phyloP scores from a whole-genome alignment of 169 alveolate genomes.

The Plasmodium coatneyi region DNA sequence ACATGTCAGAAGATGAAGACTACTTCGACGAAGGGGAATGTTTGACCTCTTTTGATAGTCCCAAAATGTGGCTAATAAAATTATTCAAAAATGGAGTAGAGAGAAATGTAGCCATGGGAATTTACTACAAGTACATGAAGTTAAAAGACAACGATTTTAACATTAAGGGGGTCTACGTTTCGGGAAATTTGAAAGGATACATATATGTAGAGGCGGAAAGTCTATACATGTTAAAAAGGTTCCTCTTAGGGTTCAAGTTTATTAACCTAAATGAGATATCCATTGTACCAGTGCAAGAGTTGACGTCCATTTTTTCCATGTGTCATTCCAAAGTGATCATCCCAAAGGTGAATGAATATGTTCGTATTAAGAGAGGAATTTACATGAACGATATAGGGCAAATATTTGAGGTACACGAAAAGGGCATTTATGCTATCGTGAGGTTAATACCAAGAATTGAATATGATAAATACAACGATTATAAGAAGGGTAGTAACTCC shows the following conservation, averaged over 20 bases:
- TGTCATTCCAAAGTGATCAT: conserved; percentile 81
- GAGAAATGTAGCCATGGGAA: conserved; percentile 84
- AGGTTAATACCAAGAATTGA: conserved; percentile 86
- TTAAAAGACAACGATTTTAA: conserved; percentile 83
- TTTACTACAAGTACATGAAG: conserved; percentile 84
- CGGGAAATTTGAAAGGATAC: conserved; percentile 86
- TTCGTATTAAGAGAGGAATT: conserved; percentile 85
- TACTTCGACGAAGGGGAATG: conserved; percentile 43
- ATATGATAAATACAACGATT: conserved; percentile 37
- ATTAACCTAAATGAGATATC: conserved; percentile 82
- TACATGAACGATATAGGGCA: conserved; percentile 89
- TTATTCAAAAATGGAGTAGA: conserved; percentile 81
- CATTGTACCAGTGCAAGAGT: conserved; percentile 88
- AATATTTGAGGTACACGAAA: conserved; percentile 87
- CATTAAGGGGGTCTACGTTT: conserved; percentile 86
- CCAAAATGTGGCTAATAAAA: conserved; percentile 88
- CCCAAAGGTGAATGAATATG: conserved; percentile 88
- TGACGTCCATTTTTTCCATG: conserved; percentile 86
- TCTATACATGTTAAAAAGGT: conserved; percentile 82
- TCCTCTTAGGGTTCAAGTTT: conserved; percentile 85
- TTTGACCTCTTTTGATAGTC: conserved; percentile 79
- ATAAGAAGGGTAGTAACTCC: background rate
- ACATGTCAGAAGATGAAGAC: conserved; percentile 49
- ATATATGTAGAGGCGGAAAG: conserved; percentile 89
- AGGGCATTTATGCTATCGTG: conserved; percentile 83